Evolutionary conservation across 345 rosid species (phyloP).

Genomic region (Hevea brasiliensis): DNA sequence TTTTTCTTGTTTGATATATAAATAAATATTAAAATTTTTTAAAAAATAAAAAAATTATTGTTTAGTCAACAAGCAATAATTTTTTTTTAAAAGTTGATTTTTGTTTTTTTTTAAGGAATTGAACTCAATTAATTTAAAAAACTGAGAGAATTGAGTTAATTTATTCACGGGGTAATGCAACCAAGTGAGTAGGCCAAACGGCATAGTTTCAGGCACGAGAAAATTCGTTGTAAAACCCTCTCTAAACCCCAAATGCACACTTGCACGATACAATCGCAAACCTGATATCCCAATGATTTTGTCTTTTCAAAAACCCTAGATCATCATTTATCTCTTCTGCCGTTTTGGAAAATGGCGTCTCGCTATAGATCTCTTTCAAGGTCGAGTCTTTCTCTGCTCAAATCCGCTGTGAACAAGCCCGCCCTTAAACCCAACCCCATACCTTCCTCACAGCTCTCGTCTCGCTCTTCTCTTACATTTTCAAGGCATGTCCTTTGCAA

Average conservation of each 20-base stretch:
- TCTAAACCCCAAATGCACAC: background rate
- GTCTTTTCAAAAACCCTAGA: constrained; percentile 24
- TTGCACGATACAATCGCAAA: background rate
- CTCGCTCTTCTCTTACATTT: constrained; percentile 44
- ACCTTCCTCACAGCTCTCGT: constrained; percentile 36
- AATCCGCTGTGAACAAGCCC: constrained; percentile 56
- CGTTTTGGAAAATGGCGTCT: constrained; percentile 54
- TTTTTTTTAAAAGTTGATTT: too few species aligned
- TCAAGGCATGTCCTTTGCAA: constrained; percentile 41
- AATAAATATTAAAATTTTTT: too few species aligned
- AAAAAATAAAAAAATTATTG: too few species aligned
- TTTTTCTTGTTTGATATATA: too few species aligned
- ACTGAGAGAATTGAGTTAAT: too few species aligned
- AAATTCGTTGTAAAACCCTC: constrained; percentile 11
- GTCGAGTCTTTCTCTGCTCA: constrained; percentile 53
- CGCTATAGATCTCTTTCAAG: constrained; percentile 67
- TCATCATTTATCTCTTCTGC: constrained; percentile 4
- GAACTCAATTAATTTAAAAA: too few species aligned
- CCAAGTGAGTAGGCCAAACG: background rate
- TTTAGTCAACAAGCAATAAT: too few species aligned
- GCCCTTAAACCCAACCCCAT: constrained; percentile 39
- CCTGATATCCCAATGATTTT: background rate
- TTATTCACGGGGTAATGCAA: too few species aligned
- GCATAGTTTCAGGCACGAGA: background rate
- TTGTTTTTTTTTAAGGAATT: too few species aligned